Evolutionary conservation across 1,284 basidiomycete genomes (phyloP), one percentile per base, ranked within the genome.

Genomic region (Amylostereum areolatum): DNA sequence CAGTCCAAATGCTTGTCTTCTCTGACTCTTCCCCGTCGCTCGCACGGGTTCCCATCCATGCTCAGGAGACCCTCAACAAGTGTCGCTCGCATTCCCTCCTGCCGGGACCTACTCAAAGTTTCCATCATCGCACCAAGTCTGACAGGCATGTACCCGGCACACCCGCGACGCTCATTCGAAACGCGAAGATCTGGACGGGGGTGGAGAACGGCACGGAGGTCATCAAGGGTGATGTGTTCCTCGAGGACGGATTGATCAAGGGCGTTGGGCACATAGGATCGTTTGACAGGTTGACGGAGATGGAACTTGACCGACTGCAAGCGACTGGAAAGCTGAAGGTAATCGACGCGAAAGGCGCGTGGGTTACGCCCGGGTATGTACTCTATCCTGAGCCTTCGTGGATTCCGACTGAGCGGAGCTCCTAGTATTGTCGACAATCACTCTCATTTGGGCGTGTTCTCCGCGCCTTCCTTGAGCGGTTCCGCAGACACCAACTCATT

Each of bases 131-230:
- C 9, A 70, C 65, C 1, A 57, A 65, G 29, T 88, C 81, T 4
- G 88, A 92, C 62, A 72, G 89, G 5, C 89, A 78, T 60, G 83
- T 78, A n/a, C 59, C 64, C 2, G 83, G 80, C 12, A 84, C 85
- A 0, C 68, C 67, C 42, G 68, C 82, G 7, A 72, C 79, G 2
- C 67, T 85, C 51, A 74, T 92, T 50, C 64, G 66, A 56, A 85
- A 85, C 53, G 83, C 74, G 3, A 81, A 75, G 1, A 64, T 86
- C 11, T 85, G 83, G 81, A 92, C 81, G 1, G 80, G 80, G n/a
- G 56, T 57, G 33, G 58, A 68, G 39, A 74, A 79, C 45, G 81
- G 78, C 25, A 73, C 73, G 1, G 69, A 81, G 51, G 66, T 79
- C 30, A 50, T 81, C 12, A 52, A 59, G 24, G 78, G 75, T 12